Conservation (phyloP, 768 basidiomycete species). For the Exidia glandulosa region DNA sequence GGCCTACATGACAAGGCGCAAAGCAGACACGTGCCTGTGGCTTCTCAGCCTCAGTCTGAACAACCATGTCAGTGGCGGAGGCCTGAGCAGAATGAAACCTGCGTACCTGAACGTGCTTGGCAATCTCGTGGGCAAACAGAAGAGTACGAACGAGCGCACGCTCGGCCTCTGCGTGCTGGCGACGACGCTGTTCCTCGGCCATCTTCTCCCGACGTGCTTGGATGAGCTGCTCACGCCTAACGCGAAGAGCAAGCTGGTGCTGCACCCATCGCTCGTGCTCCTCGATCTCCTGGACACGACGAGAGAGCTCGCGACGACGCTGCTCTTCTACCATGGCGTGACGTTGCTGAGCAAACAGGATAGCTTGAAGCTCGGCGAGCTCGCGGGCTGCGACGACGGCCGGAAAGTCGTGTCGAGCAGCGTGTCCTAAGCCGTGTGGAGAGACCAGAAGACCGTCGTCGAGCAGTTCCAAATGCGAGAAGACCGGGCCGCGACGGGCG, state of each 20-base stretch:
- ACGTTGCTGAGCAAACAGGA: no score
- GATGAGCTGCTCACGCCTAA: background rate
- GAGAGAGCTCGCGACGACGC: no score
- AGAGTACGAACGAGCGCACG: background rate
- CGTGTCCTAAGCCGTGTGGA: no score
- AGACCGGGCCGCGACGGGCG: no score
- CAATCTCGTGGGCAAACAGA: background rate
- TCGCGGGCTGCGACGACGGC: no score
- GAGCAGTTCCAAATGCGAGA: no score
- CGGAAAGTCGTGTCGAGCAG: no score
- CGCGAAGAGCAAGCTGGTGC: background rate
- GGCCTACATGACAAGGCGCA: background rate
- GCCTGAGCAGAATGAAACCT: background rate
- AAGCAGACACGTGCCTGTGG: background rate
- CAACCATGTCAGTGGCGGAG: background rate
- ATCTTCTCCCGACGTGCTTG: background rate
- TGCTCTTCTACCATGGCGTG: no score
- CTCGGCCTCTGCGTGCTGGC: background rate
- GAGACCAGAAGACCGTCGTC: no score
- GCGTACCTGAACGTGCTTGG: background rate
- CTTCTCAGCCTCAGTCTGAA: background rate
- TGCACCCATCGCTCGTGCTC: no score
- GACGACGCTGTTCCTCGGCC: background rate
- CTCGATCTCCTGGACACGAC: no score
- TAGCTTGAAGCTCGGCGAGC: no score